These are phyloP conservation scores for Seminavis robusta DNA, from an alignment of 108 stramenopile genomes.

Conservation along the genomic window DNA sequence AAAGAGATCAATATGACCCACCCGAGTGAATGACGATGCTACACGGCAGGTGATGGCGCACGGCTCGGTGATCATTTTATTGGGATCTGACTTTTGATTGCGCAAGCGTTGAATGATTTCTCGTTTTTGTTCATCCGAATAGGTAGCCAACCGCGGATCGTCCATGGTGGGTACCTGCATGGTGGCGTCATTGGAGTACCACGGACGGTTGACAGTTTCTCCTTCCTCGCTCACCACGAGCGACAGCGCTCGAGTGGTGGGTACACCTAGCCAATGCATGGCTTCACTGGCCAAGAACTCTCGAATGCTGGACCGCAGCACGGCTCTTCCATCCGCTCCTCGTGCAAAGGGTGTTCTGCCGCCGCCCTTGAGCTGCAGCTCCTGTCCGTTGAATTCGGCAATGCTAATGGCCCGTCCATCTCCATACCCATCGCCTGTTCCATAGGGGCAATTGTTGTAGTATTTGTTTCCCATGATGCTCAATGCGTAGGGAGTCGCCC, in stretches of 20 bases:
- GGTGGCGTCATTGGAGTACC: slow-evolving; percentile 57
- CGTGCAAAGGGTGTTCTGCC: slow-evolving; percentile 95
- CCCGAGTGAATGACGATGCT: slow-evolving; percentile 64
- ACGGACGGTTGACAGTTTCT: slow-evolving; percentile 59
- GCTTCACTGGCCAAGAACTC: slow-evolving; percentile 95
- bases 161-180: slow-evolving; percentile 45
- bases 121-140: slow-evolving; percentile 44
- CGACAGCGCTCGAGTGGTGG: slow-evolving; percentile 85
- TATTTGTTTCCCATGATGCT: slow-evolving; percentile 78
- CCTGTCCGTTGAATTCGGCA: slow-evolving; percentile 70
- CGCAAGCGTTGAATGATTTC: slow-evolving; percentile 58
- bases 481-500: slow-evolving; percentile 91
- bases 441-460: slow-evolving; percentile 75
- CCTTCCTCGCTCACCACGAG: slow-evolving; percentile 55
- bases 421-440: slow-evolving; percentile 87
- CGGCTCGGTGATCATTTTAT: slow-evolving; percentile 71
- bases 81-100: slow-evolving; percentile 67
- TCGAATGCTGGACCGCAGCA: slow-evolving; percentile 88
- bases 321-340: slow-evolving; percentile 94
- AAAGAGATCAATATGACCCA: slow-evolving; percentile 89
- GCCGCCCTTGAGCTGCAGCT: slow-evolving; percentile 96
- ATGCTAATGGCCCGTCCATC: slow-evolving; percentile 85
- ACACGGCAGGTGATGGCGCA: slow-evolving; percentile 89
- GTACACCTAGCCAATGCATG: slow-evolving; percentile 90
- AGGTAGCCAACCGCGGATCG: slow-evolving; percentile 74